These are phyloP conservation scores for Candida neerlandica DNA, from an alignment of 1,139 yeast species.

Conservation along the genomic window DNA sequence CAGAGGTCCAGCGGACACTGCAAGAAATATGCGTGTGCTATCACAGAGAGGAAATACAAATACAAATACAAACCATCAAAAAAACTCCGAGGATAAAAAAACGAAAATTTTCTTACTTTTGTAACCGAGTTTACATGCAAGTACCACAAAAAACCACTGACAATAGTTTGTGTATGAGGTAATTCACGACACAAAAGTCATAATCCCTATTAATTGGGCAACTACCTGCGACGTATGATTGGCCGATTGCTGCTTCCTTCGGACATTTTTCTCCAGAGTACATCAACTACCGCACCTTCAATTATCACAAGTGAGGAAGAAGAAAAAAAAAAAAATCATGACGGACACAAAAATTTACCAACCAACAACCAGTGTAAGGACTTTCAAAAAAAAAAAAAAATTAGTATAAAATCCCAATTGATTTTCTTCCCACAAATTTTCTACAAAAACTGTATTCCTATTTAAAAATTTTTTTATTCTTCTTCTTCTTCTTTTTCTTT, in stretches of 20 bases:
- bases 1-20: no score
- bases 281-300: background rate
- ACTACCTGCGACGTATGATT: background rate
- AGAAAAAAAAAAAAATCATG: background rate
- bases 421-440: conserved; percentile 1
- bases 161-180: background rate
- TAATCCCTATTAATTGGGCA: background rate
- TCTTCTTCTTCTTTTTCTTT: conserved; percentile 6
- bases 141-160: background rate
- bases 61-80: no score
- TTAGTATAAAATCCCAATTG: conserved; percentile 9
- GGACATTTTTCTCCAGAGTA: conserved; percentile 3
- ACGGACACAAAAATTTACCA: background rate
- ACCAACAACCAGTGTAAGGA: background rate
- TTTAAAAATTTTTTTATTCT: conserved; percentile 1
- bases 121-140: background rate
- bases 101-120: background rate
- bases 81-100: conserved; percentile 9
- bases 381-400: background rate
- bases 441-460: background rate
- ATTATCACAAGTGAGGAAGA: background rate
- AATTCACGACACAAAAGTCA: conserved; percentile 1
- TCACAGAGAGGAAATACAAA: background rate
- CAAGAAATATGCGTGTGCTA: background rate
- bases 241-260: background rate